Percentiles rank a stretch among this genome's conserved stretches.
Conservation (phyloP, 768 basidiomycete species). For the Suillus paluster region DNA sequence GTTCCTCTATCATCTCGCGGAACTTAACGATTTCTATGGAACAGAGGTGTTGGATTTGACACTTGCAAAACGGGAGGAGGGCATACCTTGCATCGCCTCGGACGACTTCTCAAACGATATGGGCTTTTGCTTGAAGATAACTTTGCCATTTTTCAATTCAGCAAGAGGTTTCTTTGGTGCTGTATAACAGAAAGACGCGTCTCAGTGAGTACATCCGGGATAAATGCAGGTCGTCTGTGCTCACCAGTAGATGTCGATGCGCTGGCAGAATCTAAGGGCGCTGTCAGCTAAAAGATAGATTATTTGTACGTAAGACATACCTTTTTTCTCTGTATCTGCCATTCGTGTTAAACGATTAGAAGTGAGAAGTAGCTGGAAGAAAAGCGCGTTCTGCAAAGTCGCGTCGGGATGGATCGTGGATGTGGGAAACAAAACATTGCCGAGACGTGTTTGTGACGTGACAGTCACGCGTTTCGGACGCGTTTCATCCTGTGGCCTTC, state of each 20-base stretch:
- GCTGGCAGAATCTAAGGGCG: slow-evolving; percentile 16
- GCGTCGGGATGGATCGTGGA: slow-evolving; percentile 12
- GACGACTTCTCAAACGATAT: slow-evolving; percentile 77
- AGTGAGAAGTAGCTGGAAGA: slow-evolving; percentile 13
- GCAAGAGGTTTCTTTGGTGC: slow-evolving; percentile 48
- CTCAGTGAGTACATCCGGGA: slow-evolving; percentile 6
- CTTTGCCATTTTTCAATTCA: slow-evolving; percentile 79
- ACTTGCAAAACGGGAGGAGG: not conserved
- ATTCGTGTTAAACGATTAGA: slow-evolving; percentile 19
- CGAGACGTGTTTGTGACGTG: slow-evolving; percentile 33
- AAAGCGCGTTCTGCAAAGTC: slow-evolving; percentile 27
- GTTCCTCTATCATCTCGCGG: slow-evolving; percentile 68
- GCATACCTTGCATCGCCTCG: slow-evolving; percentile 79
- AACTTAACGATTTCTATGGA: slow-evolving; percentile 69
- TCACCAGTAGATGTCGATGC: slow-evolving; percentile 20
- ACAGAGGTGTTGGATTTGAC: not conserved
- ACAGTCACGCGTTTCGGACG: slow-evolving; percentile 57
- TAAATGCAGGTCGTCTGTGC: slow-evolving; percentile 9
- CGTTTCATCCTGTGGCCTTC: slow-evolving; percentile 17
- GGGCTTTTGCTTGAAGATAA: slow-evolving; percentile 75
- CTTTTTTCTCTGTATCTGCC: slow-evolving; percentile 17
- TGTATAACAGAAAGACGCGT: slow-evolving; percentile 39
- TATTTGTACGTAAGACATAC: slow-evolving; percentile 17
- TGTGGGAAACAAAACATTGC: slow-evolving; percentile 38
- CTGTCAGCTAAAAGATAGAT: slow-evolving; percentile 11